Base-by-base conservation (phyloP, 2,329 filamentous ascomycete species). In the Penicillium sp. region DNA sequence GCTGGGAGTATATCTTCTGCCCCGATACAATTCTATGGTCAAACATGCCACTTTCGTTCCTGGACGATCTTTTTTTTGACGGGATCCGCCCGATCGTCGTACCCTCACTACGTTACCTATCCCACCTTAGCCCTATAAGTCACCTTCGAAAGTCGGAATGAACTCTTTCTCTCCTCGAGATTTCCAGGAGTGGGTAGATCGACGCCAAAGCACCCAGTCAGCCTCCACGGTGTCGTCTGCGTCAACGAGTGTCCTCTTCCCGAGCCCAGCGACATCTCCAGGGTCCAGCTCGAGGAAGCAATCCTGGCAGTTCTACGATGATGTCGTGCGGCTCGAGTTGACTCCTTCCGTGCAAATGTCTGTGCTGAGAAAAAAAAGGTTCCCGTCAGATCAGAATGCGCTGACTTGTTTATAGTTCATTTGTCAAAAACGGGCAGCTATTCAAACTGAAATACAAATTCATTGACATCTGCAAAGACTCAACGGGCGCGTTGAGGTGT, bases 391-490 rank as follows among this genome's bases (percentile, higher is more conserved):
- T 3, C 12, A 17, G 37, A 29, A 17, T 12, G 19, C 9, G 21
- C 55, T 63, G 47, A 62, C 23, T n/a, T 10, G 21, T 31, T 15
- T 21, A 8, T 41, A 77, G 75, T 50, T 75, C 75, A 1, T 78
- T 78, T 52, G 65, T 74, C 21, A 73, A 74, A 46, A 72, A 70
- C 42, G 70, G 67, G 21, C 72, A 74, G 50, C 56, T 76, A 6
- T 78, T 78, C 66, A 76, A 75, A 55, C 56, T 78, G 29, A 73
- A 69, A 50, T 77, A 76, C 52, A 68, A 66, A 2, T 72, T 66
- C 48, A 73, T 78, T 57, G 73, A 77, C 53, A 69, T 78, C 35
- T 72, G 71, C 60, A 77, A 76, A 54, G 74, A 77, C 60, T 60
- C 64, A 9, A 65, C 68, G 6, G 76, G 75, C 5, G 67, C 67